phyloP scores from a whole-genome alignment of 768 basidiomycete species.

The Termitomyces sp. region DNA sequence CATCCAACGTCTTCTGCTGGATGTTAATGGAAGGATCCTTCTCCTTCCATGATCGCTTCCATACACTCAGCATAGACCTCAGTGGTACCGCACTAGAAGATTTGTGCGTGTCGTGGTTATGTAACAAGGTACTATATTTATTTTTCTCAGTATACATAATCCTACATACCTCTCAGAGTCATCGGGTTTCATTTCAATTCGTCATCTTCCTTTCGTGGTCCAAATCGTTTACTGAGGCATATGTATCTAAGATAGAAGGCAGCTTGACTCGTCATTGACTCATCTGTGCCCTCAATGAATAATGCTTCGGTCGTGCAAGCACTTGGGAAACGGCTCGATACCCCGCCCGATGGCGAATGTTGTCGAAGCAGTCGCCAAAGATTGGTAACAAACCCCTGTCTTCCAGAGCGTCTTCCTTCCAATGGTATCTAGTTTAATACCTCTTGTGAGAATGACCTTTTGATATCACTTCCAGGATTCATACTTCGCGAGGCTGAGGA shows the following conservation, averaged over 20 bases:
- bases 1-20: slow-evolving; percentile 22
- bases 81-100: not conserved
- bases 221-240: slow-evolving; percentile 2
- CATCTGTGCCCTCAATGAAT: slow-evolving; percentile 26
- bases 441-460: not conserved
- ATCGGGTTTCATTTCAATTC: not conserved
- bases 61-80: slow-evolving; percentile 39
- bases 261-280: not conserved
- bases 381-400: slow-evolving; percentile 45
- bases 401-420: slow-evolving; percentile 67
- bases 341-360: slow-evolving; percentile 1
- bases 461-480: slow-evolving; percentile 42
- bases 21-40: slow-evolving; percentile 15
- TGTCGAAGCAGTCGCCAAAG: slow-evolving; percentile 29
- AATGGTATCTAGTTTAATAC: slow-evolving; percentile 34
- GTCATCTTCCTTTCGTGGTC: not conserved
- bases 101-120: not conserved
- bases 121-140: too few species aligned
- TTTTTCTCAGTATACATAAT: too few species aligned
- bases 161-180: too few species aligned
- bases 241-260: slow-evolving; percentile 7
- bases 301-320: slow-evolving; percentile 36
- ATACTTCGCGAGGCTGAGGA: slow-evolving; percentile 65
- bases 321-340: slow-evolving; percentile 24
- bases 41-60: slow-evolving; percentile 45